Base-by-base conservation (phyloP, 2,329 filamentous ascomycete species). In the Hypoxylon sp. region DNA sequence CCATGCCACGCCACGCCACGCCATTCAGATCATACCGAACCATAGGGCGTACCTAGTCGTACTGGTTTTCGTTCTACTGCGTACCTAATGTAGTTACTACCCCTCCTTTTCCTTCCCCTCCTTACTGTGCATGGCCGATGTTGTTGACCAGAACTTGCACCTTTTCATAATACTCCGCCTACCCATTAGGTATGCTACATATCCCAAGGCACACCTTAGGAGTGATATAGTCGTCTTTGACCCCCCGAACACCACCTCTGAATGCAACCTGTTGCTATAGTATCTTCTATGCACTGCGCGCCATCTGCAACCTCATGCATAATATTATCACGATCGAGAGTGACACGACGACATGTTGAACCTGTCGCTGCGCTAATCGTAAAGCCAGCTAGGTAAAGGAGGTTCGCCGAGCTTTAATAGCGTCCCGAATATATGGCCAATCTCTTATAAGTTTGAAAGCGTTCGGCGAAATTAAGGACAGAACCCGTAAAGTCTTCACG, bases 1-100 rank as follows among this genome's bases (percentile, higher is more conserved):
- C 20, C 20, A 20, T 27, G 37, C 51, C 40, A 58, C 40, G 42
- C 53, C 33, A 37, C 33, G 51, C 54, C 56, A 61, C 44, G 35
- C 48, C 56, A 53, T 58, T 56, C 14, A 60, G 68, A 65, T 65
- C 64, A 63, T 65, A 63, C 68, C 53, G 57, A 64, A 64, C 64
- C 60, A 61, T 56, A 62, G 30, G 57, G 44, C 51, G 49, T 61
- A 49, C 37, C 42, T 51, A 66, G 48, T 53, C 31, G 53, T 68
- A 54, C 56, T 58, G 55, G 55, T 50, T 53, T 30, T 40, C 40
- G 5, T 35, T 37, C 57, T 57, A 57, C n/a, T n/a, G n/a, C n/a
- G n/a, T n/a, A n/a, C n/a, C n/a, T n/a, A n/a, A n/a, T n/a, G 25
- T 27, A 27, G 25, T 5, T 27, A 27, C 46, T 64, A 68, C 61